Evolutionary conservation across 1,284 basidiomycete genomes (phyloP), one percentile per base, ranked within the genome.

Genomic region (Moniliophthora roreri): DNA sequence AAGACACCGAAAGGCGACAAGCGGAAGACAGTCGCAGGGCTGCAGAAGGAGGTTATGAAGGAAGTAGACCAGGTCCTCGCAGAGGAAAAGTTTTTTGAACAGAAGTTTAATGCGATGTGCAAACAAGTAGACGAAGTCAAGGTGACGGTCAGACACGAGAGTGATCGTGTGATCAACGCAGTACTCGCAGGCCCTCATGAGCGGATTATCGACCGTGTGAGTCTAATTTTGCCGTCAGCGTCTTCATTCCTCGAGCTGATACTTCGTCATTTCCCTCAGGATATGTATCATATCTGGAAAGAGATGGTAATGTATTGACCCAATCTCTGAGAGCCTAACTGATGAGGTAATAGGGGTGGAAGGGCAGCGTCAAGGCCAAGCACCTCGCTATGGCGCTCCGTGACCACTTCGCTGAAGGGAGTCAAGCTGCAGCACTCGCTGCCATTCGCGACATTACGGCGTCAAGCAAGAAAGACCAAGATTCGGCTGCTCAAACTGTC

Each of bases 321-420:
- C 18, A 13, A 32, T n/a, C 6, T 45, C 18, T 34, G 11, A 15
- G 11, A 39, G 15, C 23, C 34, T 24, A 16, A 28, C n/a, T 2
- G 9, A 38, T 8, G 26, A 41, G 11, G 4, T 2, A 4, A 1
- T 45, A 62, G 60, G 59, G 58, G n/a, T 68, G 66, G 66, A 57
- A 59, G 46, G 58, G 61, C 8, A 66, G 59, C 37, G 62, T 66
- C 28, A 68, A 68, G 51, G 54, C 66, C 5, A 56, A 59, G 9
- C 62, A 65, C 47, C 65, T 69, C 32, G 60, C 63, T 4, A 57
- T 66, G 52, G 62, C 62, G 13, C 50, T 69, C 21, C 58, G 64
- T 18, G 67, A 69, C 38, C 60, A 64, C 50, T 66, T 63, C 38
- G 21, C 55, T 21, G 60, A 62, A 39, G 57, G 56, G 11, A 60